Base-by-base conservation (phyloP, 2,329 filamentous ascomycete genomes). In the Hymenoscyphus fructigenus region DNA sequence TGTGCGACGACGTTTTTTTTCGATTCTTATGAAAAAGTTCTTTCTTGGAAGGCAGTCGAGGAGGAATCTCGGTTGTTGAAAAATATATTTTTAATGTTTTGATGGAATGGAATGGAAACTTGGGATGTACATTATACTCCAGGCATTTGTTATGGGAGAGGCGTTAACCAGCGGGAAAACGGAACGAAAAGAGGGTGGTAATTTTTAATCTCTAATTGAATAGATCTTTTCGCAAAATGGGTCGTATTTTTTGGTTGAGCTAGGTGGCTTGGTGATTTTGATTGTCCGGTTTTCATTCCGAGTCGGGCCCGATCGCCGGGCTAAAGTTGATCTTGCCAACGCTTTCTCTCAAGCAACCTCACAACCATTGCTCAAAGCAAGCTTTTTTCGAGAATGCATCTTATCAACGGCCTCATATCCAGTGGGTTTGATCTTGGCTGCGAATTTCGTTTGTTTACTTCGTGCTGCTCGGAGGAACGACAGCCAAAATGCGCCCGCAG, bases 51-150 rank as follows among this genome's bases (percentile, higher is more conserved):
- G 6, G 15, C 28, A 34, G 15, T 15, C 55, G 29, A 15, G n/a
- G 17, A 29, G 28, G 53, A n/a, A 26, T 57, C 29, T 28, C 55
- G 28, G 29, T 29, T 32, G 15, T 29, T 15, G 28, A 10, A 29
- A n/a, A 29, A 34, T 20, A 32, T 57, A 32, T 57, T 57, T 57
- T 57, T 57, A 53, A 53, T 57, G 55, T 57, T 57, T 34, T 56
- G 23, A 32, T 56, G 3, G 53, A 15, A 29, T 34, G 55, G 26
- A 32, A 32, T 57, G 10, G 26, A 34, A 26, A 57, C 7, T 32
- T 17, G 28, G 29, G 14, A 28, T 57, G 28, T 57, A 32, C 5
- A 57, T 57, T 26, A n/a, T 57, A 23, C 4, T 34, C 17, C 17
- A n/a, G 29, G 55, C 9, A 34, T 57, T 57, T 57, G 55, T 34